phyloP scores from a whole-genome alignment of 768 basidiomycete species.

The Kwoniella dendrophila region DNA sequence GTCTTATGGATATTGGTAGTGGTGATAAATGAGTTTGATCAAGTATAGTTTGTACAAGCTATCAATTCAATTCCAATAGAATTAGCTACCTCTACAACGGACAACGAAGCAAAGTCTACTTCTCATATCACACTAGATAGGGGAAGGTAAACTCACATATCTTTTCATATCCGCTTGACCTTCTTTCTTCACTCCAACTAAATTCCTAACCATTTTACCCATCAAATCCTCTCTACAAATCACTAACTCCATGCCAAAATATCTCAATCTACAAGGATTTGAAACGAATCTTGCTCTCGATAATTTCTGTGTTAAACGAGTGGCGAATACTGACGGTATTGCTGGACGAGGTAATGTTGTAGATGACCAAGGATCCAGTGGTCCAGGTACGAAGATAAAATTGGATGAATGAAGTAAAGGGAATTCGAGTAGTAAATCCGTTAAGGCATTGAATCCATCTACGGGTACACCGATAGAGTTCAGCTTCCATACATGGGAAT shows the following conservation, averaged over 20 bases:
- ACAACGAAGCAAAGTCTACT: neutral
- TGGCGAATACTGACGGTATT: conserved; percentile 72
- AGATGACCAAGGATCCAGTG: conserved; percentile 79
- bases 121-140: neutral
- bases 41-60: conserved; percentile 95
- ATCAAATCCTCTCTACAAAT: conserved; percentile 90
- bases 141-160: conserved; percentile 65
- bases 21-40: conserved; percentile 96
- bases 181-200: conserved; percentile 82
- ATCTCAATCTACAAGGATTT: conserved; percentile 92
- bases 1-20: conserved; percentile 78
- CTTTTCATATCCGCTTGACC: conserved; percentile 74
- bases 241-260: conserved; percentile 94
- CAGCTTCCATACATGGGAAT: neutral
- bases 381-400: conserved; percentile 93
- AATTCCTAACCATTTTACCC: conserved; percentile 88
- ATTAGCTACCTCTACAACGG: too few relatives aligned
- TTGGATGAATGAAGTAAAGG: conserved; percentile 79
- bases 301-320: conserved; percentile 69
- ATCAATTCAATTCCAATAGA: neutral
- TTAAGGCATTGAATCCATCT: conserved; percentile 73
- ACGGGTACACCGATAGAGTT: neutral
- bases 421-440: conserved; percentile 80
- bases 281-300: conserved; percentile 80
- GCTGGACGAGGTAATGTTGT: conserved; percentile 78